Conservation (phyloP, 1,284 basidiomycete genomes). For the Lignosus rhinocerotis region DNA sequence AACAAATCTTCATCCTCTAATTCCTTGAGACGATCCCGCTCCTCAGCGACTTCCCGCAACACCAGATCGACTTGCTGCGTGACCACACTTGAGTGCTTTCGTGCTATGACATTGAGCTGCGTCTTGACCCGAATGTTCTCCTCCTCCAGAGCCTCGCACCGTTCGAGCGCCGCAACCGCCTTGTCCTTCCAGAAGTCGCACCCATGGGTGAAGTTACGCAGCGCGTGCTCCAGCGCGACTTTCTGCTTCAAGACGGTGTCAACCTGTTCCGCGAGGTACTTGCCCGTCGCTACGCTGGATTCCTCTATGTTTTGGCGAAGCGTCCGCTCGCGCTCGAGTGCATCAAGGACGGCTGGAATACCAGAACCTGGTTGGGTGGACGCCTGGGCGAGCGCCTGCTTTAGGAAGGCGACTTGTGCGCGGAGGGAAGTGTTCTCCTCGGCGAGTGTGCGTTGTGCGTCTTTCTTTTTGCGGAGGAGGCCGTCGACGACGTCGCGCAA, state of each 20-base stretch:
- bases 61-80: conserved; percentile 14
- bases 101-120: conserved; percentile 9
- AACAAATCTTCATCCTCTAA: conserved; percentile 10
- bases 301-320: conserved; percentile 15
- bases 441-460: conserved; percentile 6
- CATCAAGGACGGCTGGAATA: conserved; percentile 5
- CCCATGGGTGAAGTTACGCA: conserved; percentile 11
- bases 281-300: conserved; percentile 10
- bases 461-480: conserved; percentile 15
- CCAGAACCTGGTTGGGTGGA: conserved; percentile 4
- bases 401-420: conserved; percentile 14
- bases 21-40: conserved; percentile 15
- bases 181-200: conserved; percentile 12
- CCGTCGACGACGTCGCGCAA: conserved; percentile 19
- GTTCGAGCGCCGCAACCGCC: conserved; percentile 10
- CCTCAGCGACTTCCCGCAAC: conserved; percentile 16
- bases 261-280: conserved; percentile 21
- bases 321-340: conserved; percentile 17
- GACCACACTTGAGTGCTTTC: conserved; percentile 6
- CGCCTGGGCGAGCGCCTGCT: conserved; percentile 10
- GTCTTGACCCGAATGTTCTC: conserved; percentile 21
- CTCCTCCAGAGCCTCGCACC: conserved; percentile 18
- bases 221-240: conserved; percentile 6
- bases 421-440: conserved; percentile 20
- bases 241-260: conserved; percentile 9